phyloP scores from a whole-genome alignment of 2,329 filamentous ascomycete species.

The Penicillium digitatum region DNA sequence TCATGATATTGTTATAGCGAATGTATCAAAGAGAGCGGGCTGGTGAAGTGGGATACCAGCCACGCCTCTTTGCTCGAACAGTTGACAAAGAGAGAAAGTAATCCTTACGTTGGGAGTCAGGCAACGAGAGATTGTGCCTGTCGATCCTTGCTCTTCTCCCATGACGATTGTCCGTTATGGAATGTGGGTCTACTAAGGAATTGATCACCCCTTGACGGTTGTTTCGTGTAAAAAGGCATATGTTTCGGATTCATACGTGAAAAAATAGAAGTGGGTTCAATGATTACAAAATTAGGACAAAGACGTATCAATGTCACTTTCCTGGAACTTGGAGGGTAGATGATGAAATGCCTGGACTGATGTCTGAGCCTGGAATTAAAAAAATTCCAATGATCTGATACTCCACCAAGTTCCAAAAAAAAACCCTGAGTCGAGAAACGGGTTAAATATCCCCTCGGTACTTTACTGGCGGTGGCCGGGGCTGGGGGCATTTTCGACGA shows the following conservation, averaged over 20 bases:
- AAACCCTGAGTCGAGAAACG: background rate
- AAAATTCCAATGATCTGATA: background rate
- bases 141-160: constrained; percentile 5
- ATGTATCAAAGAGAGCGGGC: constrained; percentile 2
- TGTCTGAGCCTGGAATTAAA: background rate
- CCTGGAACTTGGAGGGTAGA: background rate
- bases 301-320: background rate
- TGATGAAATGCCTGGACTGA: background rate
- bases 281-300: background rate
- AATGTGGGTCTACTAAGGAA: constrained; percentile 9
- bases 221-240: constrained; percentile 6
- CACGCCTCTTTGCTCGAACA: constrained; percentile 2
- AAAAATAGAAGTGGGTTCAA: background rate
- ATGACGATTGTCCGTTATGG: constrained; percentile 7
- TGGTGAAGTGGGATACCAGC: constrained; percentile 14
- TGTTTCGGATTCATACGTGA: constrained; percentile 4
- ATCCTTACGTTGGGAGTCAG: constrained; percentile 4
- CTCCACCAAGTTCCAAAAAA: background rate
- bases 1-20: constrained; percentile 9
- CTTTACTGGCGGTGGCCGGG: background rate
- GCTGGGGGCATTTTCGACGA: background rate
- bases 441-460: constrained; percentile 1
- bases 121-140: constrained; percentile 10
- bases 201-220: background rate
- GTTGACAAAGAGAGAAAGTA: constrained; percentile 9